Evolutionary conservation across 2,329 filamentous ascomycete genomes (phyloP), one percentile per base, ranked within the genome.

Genomic region (Phoma sp.): DNA sequence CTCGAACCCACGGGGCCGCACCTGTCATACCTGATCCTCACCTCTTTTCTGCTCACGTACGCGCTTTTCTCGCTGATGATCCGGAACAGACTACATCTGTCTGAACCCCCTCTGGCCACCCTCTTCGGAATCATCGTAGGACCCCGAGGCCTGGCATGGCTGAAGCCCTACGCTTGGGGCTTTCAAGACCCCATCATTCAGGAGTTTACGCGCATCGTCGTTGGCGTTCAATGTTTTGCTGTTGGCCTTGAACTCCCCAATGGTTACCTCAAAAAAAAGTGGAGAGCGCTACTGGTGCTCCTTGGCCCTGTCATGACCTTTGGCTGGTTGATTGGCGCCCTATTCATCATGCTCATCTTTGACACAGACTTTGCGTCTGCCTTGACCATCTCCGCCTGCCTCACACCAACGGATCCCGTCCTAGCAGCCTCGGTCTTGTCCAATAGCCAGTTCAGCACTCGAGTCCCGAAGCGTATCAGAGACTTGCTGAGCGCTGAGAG

Each of bases 401-500:
- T 85, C 2, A 83, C 83, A 0, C 83, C 82, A 1, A 85, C 83
- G 0, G 83, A 85, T 69, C 82, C 83, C 0, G 82, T 85, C 0
- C 72, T 85, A 12, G 81, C 83, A 1, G 80, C 83, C 3, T 80
- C 77, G 21, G 82, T 85, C 2, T 73, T 85, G 12, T 77, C 78
- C 2, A 82, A 84, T 60, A 81, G 79, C 27, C 80, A 78, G 43
- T 85, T 85, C 72, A 82, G 79, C 49, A 73, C 74, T 1, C 67
- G 83, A 13, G 78, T 85, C 1, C 83, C 83, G 0, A 79, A 76
- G 53, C 75, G 82, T 4, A 68, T 85, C 38, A 79, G 79, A 37
- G 75, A 84, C 62, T 69, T 85, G 43, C 73, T 85, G 9, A 77
- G 78, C 17, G 82, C 83, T 0, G 83, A 85, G 60, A 81, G 78